Percentiles rank a stretch among this genome's conserved stretches.
These are phyloP conservation scores for Clarireedia monteithiana DNA, from an alignment of 2,329 filamentous ascomycete species.

Conservation along the genomic window DNA sequence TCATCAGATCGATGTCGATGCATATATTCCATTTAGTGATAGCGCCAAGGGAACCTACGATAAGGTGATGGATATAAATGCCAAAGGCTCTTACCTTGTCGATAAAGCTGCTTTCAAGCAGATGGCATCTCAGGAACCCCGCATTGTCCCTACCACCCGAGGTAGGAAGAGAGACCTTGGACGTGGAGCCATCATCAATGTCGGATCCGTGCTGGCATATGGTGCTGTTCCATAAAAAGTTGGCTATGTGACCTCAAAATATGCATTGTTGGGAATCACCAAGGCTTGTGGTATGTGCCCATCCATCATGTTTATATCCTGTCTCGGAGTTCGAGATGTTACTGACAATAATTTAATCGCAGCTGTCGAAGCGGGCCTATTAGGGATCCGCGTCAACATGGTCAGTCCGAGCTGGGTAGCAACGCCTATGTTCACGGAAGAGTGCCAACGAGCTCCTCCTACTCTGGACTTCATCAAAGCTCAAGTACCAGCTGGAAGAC, in stretches of 20 bases:
- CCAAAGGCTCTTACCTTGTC: not conserved
- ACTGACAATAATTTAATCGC: not conserved
- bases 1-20: not conserved
- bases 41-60: not conserved
- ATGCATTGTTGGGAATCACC: not conserved
- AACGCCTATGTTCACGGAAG: not conserved
- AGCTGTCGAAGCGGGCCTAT: not conserved
- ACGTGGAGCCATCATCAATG: not conserved
- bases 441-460: not conserved
- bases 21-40: not conserved
- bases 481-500: not conserved
- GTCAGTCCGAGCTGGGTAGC: not conserved
- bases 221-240: not conserved
- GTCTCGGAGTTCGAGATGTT: not conserved
- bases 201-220: not conserved
- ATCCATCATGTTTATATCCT: not conserved
- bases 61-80: not conserved
- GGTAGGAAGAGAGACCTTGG: not conserved
- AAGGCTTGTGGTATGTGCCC: not conserved
- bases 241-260: not conserved
- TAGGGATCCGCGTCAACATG: not conserved
- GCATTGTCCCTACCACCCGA: not conserved
- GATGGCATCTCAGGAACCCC: not conserved
- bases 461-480: not conserved
- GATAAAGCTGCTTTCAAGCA: not conserved